Conservation (phyloP, 306 rosid species). For the Lotus japonicus region DNA sequence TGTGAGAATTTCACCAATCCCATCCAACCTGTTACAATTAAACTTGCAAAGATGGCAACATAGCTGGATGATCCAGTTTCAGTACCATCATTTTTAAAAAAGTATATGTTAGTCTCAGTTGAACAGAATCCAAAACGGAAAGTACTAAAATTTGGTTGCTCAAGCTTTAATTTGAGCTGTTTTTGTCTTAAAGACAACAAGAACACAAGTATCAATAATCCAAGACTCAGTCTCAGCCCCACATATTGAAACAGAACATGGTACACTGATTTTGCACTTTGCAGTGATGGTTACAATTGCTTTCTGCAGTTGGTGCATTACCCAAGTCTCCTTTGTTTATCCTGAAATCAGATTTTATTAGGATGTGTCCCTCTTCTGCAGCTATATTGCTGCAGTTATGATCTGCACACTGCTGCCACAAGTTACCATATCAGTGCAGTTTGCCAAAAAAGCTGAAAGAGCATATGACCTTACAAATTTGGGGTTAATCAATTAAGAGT, state of each 20-base stretch:
- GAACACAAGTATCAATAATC: conserved; percentile 1
- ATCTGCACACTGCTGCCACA: background rate
- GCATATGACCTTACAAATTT: background rate
- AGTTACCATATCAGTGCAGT: conserved; percentile 10
- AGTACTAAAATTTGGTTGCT: no score
- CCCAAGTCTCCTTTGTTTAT: conserved; percentile 5
- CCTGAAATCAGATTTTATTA: conserved; percentile 5
- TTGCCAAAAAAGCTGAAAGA: background rate
- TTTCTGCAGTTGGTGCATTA: conserved; percentile 1
- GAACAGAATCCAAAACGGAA: background rate
- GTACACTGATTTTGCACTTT: background rate
- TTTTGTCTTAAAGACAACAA: background rate
- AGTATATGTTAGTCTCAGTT: background rate
- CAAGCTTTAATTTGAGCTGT: no score
- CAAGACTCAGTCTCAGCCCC: background rate
- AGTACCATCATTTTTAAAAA: background rate
- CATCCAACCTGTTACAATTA: background rate
- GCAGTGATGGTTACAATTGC: background rate
- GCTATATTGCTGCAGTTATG: conserved; percentile 2
- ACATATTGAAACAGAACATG: background rate
- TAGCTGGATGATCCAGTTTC: background rate
- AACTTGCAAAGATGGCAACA: background rate
- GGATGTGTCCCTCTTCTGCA: background rate
- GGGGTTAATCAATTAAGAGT: background rate
- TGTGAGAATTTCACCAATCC: background rate